Evolutionary conservation across 768 basidiomycete species (phyloP).

Genomic region (Serpula lacrymans): DNA sequence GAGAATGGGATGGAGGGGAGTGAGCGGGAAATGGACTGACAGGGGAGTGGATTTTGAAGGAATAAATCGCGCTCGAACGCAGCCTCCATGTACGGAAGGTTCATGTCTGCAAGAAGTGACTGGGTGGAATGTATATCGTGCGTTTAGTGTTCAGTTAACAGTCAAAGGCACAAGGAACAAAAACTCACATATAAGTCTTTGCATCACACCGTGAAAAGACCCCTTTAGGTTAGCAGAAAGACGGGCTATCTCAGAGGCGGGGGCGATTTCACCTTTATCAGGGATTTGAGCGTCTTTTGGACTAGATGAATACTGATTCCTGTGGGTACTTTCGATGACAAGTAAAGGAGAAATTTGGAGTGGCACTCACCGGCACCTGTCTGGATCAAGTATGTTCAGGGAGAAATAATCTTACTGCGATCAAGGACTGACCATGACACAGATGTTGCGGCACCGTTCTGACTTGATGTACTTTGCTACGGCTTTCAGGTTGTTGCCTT

Average conservation of each 20-base stretch:
- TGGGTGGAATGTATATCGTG: too few species aligned
- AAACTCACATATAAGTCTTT: conserved; percentile 30
- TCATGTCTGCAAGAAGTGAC: conserved; percentile 74
- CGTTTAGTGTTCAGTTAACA: too few species aligned
- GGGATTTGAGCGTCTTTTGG: too few species aligned
- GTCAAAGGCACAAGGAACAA: background rate
- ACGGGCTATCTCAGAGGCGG: too few species aligned
- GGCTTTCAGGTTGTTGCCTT: conserved; percentile 28
- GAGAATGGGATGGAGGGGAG: conserved; percentile 13
- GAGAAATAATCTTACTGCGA: too few species aligned
- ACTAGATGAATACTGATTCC: too few species aligned
- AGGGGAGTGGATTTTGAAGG: conserved; percentile 72
- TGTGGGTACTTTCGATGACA: too few species aligned
- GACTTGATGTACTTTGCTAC: conserved; percentile 62
- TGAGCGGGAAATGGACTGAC: conserved; percentile 36
- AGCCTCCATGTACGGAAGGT: conserved; percentile 87
- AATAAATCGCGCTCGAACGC: conserved; percentile 94
- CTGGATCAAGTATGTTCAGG: too few species aligned
- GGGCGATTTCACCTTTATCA: too few species aligned
- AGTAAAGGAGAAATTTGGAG: too few species aligned
- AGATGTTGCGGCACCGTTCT: conserved; percentile 54
- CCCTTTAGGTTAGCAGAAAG: too few species aligned
- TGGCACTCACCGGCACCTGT: conserved; percentile 70
- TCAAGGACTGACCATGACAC: conserved; percentile 55
- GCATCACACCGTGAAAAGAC: too few species aligned